Conservation (phyloP, 2,329 filamentous ascomycete species). For the Neopestalotiopsis sp. region DNA sequence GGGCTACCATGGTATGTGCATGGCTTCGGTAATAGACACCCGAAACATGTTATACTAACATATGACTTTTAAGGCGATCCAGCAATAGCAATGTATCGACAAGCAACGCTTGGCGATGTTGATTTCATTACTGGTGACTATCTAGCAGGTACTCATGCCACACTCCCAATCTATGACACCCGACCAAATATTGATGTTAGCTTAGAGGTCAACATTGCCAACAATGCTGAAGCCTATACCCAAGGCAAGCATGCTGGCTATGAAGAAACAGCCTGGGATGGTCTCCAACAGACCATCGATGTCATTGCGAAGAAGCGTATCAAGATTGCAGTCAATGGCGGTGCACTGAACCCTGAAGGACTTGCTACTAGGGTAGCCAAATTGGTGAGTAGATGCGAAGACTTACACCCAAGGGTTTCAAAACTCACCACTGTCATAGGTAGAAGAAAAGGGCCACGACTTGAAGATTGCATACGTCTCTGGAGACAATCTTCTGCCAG, state of each 20-base stretch:
- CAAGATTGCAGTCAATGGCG: constrained; percentile 57
- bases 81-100: not conserved
- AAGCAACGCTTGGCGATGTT: constrained; percentile 17
- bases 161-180: fast-evolving
- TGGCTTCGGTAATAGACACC: not conserved
- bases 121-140: constrained; percentile 24
- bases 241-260: constrained; percentile 29
- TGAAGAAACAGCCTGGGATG: constrained; percentile 30
- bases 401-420: too few relatives aligned
- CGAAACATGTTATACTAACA: too few relatives aligned
- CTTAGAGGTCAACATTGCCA: constrained; percentile 27
- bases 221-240: constrained; percentile 27
- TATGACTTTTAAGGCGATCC: not conserved
- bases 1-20: constrained; percentile 8
- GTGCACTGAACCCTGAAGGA: constrained; percentile 55
- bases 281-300: constrained; percentile 25
- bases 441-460: not conserved
- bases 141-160: constrained; percentile 5
- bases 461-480: constrained; percentile 50
- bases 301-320: constrained; percentile 43
- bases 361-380: constrained; percentile 39
- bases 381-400: not conserved
- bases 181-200: not conserved
- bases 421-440: not conserved
- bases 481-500: constrained; percentile 46